A percentile compares a stretch with the other conserved stretches of the same genome.
Conservation (phyloP, 225 moss, liverwort and hornwort genomes). For the Marchantia polymorpha region DNA sequence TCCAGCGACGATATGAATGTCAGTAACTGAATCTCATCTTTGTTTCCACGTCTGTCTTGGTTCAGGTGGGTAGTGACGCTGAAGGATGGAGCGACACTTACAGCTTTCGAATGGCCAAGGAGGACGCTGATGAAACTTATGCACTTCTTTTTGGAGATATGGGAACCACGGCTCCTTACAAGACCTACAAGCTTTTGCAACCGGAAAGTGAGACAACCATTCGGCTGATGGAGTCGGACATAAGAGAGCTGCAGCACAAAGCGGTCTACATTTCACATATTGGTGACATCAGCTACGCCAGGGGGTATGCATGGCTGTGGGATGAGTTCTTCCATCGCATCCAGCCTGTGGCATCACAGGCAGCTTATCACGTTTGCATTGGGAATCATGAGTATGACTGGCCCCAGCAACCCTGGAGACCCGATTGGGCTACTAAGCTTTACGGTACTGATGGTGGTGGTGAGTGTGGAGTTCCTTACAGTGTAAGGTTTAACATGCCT, state of each 20-base stretch:
- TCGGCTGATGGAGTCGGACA: constrained; percentile 59
- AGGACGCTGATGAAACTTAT: constrained; percentile 46
- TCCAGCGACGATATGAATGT: no score
- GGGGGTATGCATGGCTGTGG: constrained; percentile 87
- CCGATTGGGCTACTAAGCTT: constrained; percentile 52
- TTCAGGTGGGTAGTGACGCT: constrained; percentile 68
- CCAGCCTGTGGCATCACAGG: constrained; percentile 68
- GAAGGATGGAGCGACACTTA: constrained; percentile 73
- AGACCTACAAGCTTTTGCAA: constrained; percentile 71
- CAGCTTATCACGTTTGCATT: constrained; percentile 79
- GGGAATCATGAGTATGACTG: constrained; percentile 97
- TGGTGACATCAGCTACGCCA: constrained; percentile 87
- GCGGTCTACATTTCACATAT: constrained; percentile 68
- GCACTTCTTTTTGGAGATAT: constrained; percentile 92
- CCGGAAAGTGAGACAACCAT: constrained; percentile 66
- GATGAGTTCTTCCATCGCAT: constrained; percentile 82
- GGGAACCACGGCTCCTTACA: constrained; percentile 79
- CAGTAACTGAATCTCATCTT: no score
- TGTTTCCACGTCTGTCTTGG: not conserved
- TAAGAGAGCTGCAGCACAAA: constrained; percentile 41
- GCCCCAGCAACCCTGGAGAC: constrained; percentile 77
- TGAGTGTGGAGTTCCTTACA: constrained; percentile 94
- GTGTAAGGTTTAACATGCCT: constrained; percentile 88
- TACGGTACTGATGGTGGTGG: constrained; percentile 87
- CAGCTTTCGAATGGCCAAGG: constrained; percentile 58